Percentiles rank a stretch among this genome's conserved stretches.
phyloP scores from a whole-genome alignment of 2,329 filamentous ascomycete species.

The Salinomyces thailandicus region DNA sequence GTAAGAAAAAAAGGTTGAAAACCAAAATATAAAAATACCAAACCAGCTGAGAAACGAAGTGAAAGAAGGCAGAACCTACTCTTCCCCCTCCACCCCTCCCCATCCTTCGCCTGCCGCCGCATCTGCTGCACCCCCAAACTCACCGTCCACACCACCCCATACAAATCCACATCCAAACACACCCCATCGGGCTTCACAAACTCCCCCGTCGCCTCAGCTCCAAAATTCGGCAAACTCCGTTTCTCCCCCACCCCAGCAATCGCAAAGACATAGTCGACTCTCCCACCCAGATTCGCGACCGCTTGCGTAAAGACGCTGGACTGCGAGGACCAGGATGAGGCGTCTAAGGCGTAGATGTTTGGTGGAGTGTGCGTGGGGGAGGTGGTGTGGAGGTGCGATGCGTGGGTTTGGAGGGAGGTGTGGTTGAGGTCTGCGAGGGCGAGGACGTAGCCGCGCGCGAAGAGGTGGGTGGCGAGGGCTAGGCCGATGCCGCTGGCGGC shows the following conservation, averaged over 20 bases:
- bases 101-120: constrained; percentile 28
- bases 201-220: background rate
- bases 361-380: constrained; percentile 6
- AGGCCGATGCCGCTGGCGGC: constrained; percentile 27
- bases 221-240: constrained; percentile 25
- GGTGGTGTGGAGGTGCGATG: constrained; percentile 12
- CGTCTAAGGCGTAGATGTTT: constrained; percentile 23
- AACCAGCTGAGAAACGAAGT: too few relatives aligned
- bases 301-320: constrained; percentile 28
- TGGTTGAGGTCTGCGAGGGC: constrained; percentile 36
- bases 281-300: constrained; percentile 21
- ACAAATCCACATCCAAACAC: constrained; percentile 32
- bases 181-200: constrained; percentile 32
- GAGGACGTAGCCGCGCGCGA: constrained; percentile 36
- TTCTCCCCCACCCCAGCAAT: constrained; percentile 33
- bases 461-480: constrained; percentile 24
- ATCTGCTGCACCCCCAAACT: constrained; percentile 36
- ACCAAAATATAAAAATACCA: background rate
- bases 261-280: constrained; percentile 33
- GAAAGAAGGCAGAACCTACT: constrained; percentile 25
- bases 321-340: constrained; percentile 30
- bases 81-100: constrained; percentile 29
- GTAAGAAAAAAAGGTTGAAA: too few relatives aligned
- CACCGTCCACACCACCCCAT: constrained; percentile 34
- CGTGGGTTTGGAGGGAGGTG: constrained; percentile 18